These are phyloP conservation scores for Kuraishia hungarica DNA, from an alignment of 805 yeast genomes.

Conservation along the genomic window DNA sequence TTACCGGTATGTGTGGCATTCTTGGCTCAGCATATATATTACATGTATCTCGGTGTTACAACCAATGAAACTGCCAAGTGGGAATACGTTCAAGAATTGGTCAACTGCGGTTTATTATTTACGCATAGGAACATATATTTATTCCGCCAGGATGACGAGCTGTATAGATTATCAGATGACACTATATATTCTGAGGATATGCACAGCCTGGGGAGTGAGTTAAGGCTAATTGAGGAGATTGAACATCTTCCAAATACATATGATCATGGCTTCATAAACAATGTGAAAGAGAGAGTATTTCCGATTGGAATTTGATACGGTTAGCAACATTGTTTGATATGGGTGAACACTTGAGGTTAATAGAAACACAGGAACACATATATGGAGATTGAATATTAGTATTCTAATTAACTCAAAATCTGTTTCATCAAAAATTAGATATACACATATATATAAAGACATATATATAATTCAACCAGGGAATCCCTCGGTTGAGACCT, in stretches of 20 bases:
- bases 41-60: conserved; percentile 45
- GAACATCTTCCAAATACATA: conserved; percentile 32
- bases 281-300: conserved; percentile 26
- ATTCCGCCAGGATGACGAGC: neutral
- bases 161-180: neutral
- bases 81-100: conserved; percentile 36
- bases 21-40: conserved; percentile 31
- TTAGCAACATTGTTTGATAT: neutral
- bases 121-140: conserved; percentile 6
- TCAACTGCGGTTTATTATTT: conserved; percentile 21
- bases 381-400: too few relatives aligned
- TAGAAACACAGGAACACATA: too few relatives aligned
- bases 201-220: neutral
- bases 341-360: too few relatives aligned
- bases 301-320: conserved; percentile 2
- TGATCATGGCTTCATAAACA: conserved; percentile 38
- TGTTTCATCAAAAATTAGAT: conserved; percentile 4
- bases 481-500: neutral
- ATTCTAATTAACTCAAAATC: neutral
- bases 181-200: neutral
- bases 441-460: neutral
- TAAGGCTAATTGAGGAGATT: neutral
- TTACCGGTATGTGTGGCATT: conserved; percentile 29
- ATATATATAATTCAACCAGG: neutral
- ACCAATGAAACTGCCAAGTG: conserved; percentile 49